These are phyloP conservation scores for Russula sp. DNA, from an alignment of 768 basidiomycete species.

Conservation along the genomic window DNA sequence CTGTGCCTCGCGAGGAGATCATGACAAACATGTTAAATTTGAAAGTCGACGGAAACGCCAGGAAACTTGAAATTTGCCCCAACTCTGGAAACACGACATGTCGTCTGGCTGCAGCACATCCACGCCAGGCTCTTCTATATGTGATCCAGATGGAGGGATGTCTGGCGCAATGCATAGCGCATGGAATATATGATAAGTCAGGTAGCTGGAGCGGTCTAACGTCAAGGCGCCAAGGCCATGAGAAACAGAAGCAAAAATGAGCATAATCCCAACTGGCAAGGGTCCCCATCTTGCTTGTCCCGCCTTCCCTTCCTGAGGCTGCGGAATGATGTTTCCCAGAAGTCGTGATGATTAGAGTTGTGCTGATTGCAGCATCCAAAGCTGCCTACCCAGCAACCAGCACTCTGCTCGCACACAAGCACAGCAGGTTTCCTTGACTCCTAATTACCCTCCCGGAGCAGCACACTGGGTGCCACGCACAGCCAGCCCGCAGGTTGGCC, in stretches of 20 bases:
- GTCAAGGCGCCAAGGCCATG: not conserved
- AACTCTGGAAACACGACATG: not conserved
- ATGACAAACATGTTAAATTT: not conserved
- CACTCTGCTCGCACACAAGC: not conserved
- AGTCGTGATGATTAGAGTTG: not conserved
- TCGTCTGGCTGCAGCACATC: not conserved
- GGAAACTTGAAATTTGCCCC: not conserved
- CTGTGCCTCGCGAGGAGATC: not conserved
- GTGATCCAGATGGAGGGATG: not conserved
- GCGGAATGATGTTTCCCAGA: not conserved
- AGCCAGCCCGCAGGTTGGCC: not conserved
- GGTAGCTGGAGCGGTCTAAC: too few species aligned
- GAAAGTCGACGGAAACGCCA: too few species aligned
- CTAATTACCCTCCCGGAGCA: not conserved
- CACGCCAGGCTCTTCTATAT: not conserved
- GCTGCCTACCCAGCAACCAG: not conserved
- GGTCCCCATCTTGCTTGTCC: not conserved
- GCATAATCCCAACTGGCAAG: not conserved
- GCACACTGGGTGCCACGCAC: not conserved
- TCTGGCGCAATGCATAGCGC: not conserved
- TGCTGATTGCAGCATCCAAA: not conserved
- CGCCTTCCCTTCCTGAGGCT: not conserved
- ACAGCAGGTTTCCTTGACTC: not conserved
- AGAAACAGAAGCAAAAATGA: not conserved
- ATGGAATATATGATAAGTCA: not conserved